Percentiles rank a stretch among this genome's conserved stretches.
phyloP scores from a whole-genome alignment of 2,329 filamentous ascomycete species.

The Fusarium cyanostomum region DNA sequence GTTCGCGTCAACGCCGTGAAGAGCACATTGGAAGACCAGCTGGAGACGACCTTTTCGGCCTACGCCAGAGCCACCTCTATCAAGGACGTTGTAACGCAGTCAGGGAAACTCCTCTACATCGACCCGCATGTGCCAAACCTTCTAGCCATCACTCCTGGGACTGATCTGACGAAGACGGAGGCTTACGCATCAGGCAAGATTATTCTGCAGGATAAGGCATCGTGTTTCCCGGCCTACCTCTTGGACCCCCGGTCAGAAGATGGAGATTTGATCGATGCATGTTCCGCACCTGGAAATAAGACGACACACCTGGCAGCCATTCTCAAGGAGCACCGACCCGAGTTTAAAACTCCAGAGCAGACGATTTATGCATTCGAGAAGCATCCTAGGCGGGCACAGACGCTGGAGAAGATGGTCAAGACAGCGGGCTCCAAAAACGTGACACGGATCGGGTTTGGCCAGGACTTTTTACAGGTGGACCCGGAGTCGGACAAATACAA shows the following conservation, averaged over 20 bases:
- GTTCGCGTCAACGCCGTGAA: slow-evolving; percentile 85
- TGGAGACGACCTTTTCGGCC: slow-evolving; percentile 76
- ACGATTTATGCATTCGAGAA: slow-evolving; percentile 83
- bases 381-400: slow-evolving; percentile 75
- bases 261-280: slow-evolving; percentile 89
- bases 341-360: slow-evolving; percentile 47
- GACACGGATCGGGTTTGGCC: slow-evolving; percentile 74
- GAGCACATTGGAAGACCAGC: slow-evolving; percentile 74
- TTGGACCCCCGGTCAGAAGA: slow-evolving; percentile 73
- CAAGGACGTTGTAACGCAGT: slow-evolving; percentile 59
- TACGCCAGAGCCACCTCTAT: slow-evolving; percentile 68
- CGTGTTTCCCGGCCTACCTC: slow-evolving; percentile 93
- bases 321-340: slow-evolving; percentile 57
- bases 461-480: slow-evolving; percentile 84
- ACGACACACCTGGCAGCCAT: slow-evolving; percentile 92
- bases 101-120: slow-evolving; percentile 68
- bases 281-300: slow-evolving; percentile 96
- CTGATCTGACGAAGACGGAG: slow-evolving; percentile 75
- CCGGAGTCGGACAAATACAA: slow-evolving; percentile 69
- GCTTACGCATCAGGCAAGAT: slow-evolving; percentile 81
- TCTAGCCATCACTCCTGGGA: slow-evolving; percentile 76
- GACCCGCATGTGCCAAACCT: slow-evolving; percentile 86
- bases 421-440: slow-evolving; percentile 74
- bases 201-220: slow-evolving; percentile 96
- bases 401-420: slow-evolving; percentile 84